phyloP scores from a whole-genome alignment of 345 rosid genomes.

The Kernera saxatilis region DNA sequence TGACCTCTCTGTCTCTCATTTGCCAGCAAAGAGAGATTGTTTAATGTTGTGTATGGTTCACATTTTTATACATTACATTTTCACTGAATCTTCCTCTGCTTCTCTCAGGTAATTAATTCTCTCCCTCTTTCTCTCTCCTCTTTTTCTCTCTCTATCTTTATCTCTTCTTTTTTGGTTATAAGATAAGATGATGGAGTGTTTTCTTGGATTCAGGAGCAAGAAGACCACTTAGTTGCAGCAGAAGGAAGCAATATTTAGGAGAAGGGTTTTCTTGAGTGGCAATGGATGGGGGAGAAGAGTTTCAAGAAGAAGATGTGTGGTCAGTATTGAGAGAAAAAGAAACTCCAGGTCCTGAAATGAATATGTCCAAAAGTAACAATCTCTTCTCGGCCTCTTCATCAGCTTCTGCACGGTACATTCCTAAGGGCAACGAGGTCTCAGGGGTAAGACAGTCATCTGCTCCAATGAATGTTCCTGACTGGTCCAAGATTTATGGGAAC shows the following conservation, averaged over 20 bases:
- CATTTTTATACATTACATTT: conserved; percentile 30
- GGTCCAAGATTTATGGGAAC: conserved; percentile 79
- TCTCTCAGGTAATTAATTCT: conserved; percentile 28
- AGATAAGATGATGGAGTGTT: not conserved
- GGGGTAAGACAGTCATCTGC: conserved; percentile 51
- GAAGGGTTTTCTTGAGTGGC: conserved; percentile 21
- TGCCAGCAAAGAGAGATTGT: conserved; percentile 34
- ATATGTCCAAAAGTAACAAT: conserved; percentile 28
- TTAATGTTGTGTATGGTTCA: conserved; percentile 36
- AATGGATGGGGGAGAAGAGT: conserved; percentile 43
- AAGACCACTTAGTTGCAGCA: conserved; percentile 5
- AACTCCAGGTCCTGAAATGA: conserved; percentile 37
- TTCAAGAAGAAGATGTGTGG: conserved; percentile 76
- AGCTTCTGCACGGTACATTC: conserved; percentile 29
- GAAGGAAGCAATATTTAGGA: conserved; percentile 6
- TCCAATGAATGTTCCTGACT: conserved; percentile 79
- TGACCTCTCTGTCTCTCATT: conserved; percentile 36
- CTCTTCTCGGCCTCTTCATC: conserved; percentile 36
- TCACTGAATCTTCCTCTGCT: conserved; percentile 35
- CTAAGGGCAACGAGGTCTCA: conserved; percentile 11
- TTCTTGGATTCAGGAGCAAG: conserved; percentile 17
- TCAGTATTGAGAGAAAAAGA: conserved; percentile 37
- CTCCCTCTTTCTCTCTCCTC: not conserved
- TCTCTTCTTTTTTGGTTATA: not conserved
- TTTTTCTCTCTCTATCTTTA: not conserved